Percentiles rank a stretch among this genome's conserved stretches.
These are phyloP conservation scores for Abrus pulchellus DNA, from an alignment of 306 rosid genomes.

Conservation along the genomic window DNA sequence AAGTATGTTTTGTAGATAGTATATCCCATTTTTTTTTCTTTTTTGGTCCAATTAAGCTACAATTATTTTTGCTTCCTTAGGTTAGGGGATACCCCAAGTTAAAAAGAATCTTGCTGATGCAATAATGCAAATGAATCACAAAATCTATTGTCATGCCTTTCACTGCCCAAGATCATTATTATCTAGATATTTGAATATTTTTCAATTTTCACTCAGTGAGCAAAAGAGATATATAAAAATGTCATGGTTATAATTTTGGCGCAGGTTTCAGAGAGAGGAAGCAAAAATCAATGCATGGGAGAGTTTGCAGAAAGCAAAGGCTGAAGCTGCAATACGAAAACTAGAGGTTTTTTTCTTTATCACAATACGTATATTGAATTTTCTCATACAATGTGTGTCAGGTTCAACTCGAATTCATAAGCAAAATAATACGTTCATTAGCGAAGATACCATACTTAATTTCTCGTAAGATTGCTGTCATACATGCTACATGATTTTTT, in stretches of 20 bases:
- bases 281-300: conserved; percentile 94
- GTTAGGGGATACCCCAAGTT: not conserved
- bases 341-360: conserved; percentile 71
- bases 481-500: not conserved
- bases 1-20: conserved; percentile 57
- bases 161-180: not conserved
- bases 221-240: not conserved
- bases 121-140: conserved; percentile 1
- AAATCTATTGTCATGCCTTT: not conserved
- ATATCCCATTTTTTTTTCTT: not conserved
- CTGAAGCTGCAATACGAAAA: conserved; percentile 83
- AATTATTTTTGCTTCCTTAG: not conserved
- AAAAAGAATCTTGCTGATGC: conserved; percentile 21
- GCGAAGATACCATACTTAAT: not conserved
- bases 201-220: conserved; percentile 17
- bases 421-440: not conserved
- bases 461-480: not conserved
- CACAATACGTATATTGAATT: not conserved
- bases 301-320: conserved; percentile 86
- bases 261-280: conserved; percentile 82
- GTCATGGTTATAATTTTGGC: not conserved
- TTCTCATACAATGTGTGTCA: conserved; percentile 5
- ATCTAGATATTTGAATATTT: conserved; percentile 4
- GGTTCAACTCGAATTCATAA: not conserved
- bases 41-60: not conserved